A percentile compares a stretch with the other conserved stretches of the same genome.
These are phyloP conservation scores for Colletotrichum sp. DNA, from an alignment of 2,329 filamentous ascomycete genomes.

Conservation along the genomic window DNA sequence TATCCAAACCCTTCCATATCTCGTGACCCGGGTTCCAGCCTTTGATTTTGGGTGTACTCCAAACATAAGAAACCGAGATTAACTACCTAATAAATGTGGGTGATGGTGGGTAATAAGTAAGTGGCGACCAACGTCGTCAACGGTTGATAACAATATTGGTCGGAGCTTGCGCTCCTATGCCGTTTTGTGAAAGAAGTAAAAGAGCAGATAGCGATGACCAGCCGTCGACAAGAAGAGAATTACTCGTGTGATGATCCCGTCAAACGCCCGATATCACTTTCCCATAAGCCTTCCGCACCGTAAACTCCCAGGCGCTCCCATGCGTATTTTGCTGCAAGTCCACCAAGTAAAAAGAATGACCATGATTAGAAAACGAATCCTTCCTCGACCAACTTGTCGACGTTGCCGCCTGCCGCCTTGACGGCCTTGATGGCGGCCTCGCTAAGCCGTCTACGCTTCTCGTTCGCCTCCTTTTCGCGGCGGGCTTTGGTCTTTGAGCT, in stretches of 20 bases:
- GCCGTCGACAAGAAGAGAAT: background rate
- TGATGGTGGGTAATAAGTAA: background rate
- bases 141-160: background rate
- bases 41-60: conserved; percentile 8
- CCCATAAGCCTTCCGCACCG: background rate
- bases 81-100: background rate
- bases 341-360: background rate
- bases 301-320: conserved; percentile 8
- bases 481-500: conserved; percentile 94
- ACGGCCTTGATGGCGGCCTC: conserved; percentile 74
- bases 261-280: conserved; percentile 3
- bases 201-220: background rate
- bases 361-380: conserved; percentile 46
- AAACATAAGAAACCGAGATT: conserved; percentile 4
- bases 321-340: background rate
- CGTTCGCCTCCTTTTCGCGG: conserved; percentile 84
- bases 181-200: background rate
- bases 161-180: conserved; percentile 1
- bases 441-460: conserved; percentile 72
- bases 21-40: conserved; percentile 12
- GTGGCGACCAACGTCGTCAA: background rate
- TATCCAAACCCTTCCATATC: conserved; percentile 5
- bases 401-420: conserved; percentile 72
- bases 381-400: conserved; percentile 56
- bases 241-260: background rate